Evolutionary conservation across 2,329 filamentous ascomycete species (phyloP).

Genomic region (Calonectria hongkongensis): DNA sequence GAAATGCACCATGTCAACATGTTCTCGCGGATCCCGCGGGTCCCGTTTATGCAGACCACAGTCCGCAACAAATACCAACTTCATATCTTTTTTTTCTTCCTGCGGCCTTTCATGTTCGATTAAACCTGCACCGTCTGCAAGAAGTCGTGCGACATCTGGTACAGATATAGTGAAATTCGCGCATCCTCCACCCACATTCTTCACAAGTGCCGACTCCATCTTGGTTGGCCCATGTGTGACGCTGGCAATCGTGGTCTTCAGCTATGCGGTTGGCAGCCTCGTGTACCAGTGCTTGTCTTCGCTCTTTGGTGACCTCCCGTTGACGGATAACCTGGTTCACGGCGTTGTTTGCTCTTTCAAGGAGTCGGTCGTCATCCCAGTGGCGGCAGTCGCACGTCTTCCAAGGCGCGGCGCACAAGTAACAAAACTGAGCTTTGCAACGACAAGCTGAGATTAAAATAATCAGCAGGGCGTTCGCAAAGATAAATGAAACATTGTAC

Average conservation of each 20-base stretch:
- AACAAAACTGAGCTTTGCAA: conserved; percentile 70
- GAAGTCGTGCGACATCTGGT: conserved; percentile 64
- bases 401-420: conserved; percentile 66
- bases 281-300: neutral
- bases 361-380: conserved; percentile 60
- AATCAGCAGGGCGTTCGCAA: neutral
- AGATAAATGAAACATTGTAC: conserved; percentile 47
- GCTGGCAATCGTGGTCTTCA: conserved; percentile 63
- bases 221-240: conserved; percentile 60
- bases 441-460: conserved; percentile 61
- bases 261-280: conserved; percentile 34
- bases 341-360: conserved; percentile 58
- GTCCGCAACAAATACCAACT: neutral
- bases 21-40: neutral
- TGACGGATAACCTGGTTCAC: conserved; percentile 51
- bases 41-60: neutral
- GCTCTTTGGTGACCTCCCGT: neutral
- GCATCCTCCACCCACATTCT: conserved; percentile 64
- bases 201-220: conserved; percentile 63
- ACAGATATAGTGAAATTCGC: conserved; percentile 68
- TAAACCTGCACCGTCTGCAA: conserved; percentile 67
- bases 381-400: conserved; percentile 62
- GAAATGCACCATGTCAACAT: too few relatives aligned
- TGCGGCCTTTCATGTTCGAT: conserved; percentile 56
- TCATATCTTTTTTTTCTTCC: neutral